These are phyloP conservation scores for Cyclotella kingstonii DNA, from an alignment of 108 stramenopile genomes.

Conservation along the genomic window DNA sequence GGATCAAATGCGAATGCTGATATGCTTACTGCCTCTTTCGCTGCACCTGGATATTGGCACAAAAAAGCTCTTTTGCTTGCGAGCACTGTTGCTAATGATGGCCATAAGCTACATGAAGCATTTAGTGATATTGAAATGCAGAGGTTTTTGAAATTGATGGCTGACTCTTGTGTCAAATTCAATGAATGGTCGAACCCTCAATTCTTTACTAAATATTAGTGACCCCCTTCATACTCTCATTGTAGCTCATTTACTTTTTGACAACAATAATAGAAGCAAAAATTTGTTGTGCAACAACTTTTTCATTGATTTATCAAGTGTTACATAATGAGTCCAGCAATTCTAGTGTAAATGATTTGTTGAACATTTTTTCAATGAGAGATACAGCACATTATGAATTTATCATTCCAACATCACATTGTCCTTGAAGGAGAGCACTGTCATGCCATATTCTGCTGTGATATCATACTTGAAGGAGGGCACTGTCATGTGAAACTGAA, in stretches of 20 bases:
- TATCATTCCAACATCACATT: too few species aligned
- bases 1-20: constrained; percentile 3
- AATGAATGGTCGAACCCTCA: constrained; percentile 2
- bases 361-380: too few species aligned
- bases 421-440: too few species aligned
- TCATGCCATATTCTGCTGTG: too few species aligned
- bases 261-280: too few species aligned
- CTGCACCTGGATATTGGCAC: constrained; percentile 67
- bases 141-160: constrained; percentile 49
- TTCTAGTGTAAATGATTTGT: too few species aligned
- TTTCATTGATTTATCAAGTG: too few species aligned
- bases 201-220: background rate
- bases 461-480: too few species aligned
- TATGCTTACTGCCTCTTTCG: constrained; percentile 22
- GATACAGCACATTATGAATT: too few species aligned
- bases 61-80: constrained; percentile 55
- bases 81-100: constrained; percentile 62
- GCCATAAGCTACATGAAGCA: constrained; percentile 48
- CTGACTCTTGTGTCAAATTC: constrained; percentile 40
- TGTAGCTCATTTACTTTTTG: background rate
- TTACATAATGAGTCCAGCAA: too few species aligned
- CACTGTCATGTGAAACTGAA: too few species aligned
- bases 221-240: background rate
- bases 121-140: constrained; percentile 36
- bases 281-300: too few species aligned